Percentiles rank a stretch among this genome's conserved stretches.
Conservation (phyloP, 139 green algal genomes). For the Diplosphaera chodatii region DNA sequence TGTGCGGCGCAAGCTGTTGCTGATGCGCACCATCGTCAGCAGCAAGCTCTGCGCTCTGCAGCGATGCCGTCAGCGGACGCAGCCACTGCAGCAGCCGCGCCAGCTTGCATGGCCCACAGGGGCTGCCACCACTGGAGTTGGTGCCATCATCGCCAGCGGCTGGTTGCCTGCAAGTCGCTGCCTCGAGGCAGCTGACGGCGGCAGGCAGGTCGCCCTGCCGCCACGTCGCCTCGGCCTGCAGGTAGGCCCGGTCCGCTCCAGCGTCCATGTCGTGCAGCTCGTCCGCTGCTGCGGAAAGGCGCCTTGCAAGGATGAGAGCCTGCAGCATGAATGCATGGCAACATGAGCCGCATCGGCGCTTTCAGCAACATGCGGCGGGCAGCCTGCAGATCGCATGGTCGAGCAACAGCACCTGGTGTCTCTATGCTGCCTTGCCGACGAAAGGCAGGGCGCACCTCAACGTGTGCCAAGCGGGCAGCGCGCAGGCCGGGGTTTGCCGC, state of each 20-base stretch:
- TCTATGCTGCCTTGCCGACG: too few relatives aligned
- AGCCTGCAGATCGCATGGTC: too few relatives aligned
- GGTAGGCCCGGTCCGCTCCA: constrained; percentile 24
- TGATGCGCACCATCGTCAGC: constrained; percentile 21
- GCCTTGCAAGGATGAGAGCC: constrained; percentile 29
- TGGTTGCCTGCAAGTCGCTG: constrained; percentile 1
- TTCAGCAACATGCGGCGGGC: too few relatives aligned
- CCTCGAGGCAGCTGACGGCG: constrained; percentile 1
- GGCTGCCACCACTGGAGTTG: too few relatives aligned
- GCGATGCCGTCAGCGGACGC: constrained; percentile 5
- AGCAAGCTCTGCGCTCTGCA: not conserved
- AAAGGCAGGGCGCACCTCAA: constrained; percentile 15
- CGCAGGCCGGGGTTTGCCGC: constrained; percentile 19
- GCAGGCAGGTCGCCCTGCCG: constrained; percentile 12
- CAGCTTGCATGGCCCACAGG: too few relatives aligned
- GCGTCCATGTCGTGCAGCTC: constrained; percentile 2
- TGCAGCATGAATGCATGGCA: not conserved
- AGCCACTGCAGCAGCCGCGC: constrained; percentile 11
- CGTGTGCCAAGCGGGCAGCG: constrained; percentile 9
- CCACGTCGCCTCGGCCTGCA: constrained; percentile 33
- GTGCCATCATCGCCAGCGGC: too few relatives aligned
- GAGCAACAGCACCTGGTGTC: too few relatives aligned
- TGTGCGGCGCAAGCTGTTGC: too few relatives aligned
- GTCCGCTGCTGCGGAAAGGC: constrained; percentile 27
- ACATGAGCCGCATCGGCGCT: too few relatives aligned